Percentiles rank a stretch among this genome's conserved stretches.
Conservation (phyloP, 2,329 filamentous ascomycete species). For the Fusarium sp. region DNA sequence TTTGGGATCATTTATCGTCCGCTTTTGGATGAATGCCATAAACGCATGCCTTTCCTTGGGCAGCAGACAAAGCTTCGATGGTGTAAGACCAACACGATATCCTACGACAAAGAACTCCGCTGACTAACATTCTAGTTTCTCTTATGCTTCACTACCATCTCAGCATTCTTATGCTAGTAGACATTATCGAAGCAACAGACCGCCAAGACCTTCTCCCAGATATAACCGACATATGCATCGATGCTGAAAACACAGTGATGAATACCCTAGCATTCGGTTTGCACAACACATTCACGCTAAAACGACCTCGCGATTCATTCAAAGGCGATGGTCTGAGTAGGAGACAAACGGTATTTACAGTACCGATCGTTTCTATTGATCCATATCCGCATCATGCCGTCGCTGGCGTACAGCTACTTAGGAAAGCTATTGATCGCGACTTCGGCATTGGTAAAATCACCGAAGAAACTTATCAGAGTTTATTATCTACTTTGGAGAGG, state of each 20-base stretch:
- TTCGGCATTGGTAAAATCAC: constrained; percentile 42
- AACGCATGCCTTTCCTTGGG: constrained; percentile 48
- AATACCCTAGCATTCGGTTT: constrained; percentile 49
- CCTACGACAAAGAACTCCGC: accelerated
- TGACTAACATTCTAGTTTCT: constrained; percentile 37
- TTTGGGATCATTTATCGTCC: constrained; percentile 47
- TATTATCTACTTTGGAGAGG: constrained; percentile 44
- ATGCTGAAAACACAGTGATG: constrained; percentile 49
- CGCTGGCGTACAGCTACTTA: constrained; percentile 46
- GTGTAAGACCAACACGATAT: constrained; percentile 38
- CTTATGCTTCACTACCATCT: constrained; percentile 51
- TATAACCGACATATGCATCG: constrained; percentile 40
- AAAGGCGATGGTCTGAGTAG: not conserved
- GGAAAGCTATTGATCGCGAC: constrained; percentile 48
- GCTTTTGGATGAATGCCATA: constrained; percentile 47
- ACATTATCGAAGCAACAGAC: constrained; percentile 47
- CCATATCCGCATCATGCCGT: constrained; percentile 50
- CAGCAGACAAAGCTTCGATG: constrained; percentile 49
- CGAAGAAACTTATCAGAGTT: constrained; percentile 42
- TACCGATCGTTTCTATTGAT: constrained; percentile 49
- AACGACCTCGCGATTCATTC: not conserved
- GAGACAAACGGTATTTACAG: constrained; percentile 22
- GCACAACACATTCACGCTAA: constrained; percentile 44
- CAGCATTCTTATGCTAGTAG: constrained; percentile 49
- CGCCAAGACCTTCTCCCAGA: constrained; percentile 44